A percentile compares a stretch with the other conserved stretches of the same genome.
These are phyloP conservation scores for Penicillium digitatum DNA, from an alignment of 2,329 filamentous ascomycete genomes.

Conservation along the genomic window DNA sequence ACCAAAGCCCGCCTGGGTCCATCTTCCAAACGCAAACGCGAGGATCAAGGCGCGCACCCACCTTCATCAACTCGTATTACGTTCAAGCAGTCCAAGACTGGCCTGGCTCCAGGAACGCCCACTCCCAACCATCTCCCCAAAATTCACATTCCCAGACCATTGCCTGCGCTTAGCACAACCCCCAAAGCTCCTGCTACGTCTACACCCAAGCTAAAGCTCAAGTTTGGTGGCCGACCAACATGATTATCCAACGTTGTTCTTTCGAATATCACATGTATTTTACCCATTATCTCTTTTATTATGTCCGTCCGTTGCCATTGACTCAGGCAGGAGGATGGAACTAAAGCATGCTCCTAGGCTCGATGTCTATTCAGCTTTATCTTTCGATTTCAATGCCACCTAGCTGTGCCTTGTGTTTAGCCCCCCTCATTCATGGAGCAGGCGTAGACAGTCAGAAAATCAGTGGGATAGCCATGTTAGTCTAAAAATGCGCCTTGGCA, in stretches of 20 bases:
- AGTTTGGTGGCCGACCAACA: conserved; percentile 35
- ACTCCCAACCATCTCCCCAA: conserved; percentile 29
- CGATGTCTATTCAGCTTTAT: conserved; percentile 9
- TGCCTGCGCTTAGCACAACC: conserved; percentile 28
- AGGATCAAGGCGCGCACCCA: conserved; percentile 32
- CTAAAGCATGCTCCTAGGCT: conserved; percentile 15
- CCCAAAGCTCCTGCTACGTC: conserved; percentile 27
- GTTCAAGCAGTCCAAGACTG: conserved; percentile 41
- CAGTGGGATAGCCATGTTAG: neutral
- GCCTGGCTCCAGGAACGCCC: conserved; percentile 22
- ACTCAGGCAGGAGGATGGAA: neutral
- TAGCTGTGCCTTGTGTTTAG: conserved; percentile 1
- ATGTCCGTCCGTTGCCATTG: conserved; percentile 7
- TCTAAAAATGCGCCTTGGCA: conserved; percentile 3
- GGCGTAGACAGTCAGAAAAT: neutral
- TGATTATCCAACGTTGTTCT: conserved; percentile 16
- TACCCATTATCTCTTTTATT: conserved; percentile 12
- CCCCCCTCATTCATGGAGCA: neutral
- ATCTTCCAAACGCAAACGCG: conserved; percentile 39
- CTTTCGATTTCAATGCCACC: conserved; percentile 9
- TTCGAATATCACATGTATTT: conserved; percentile 17
- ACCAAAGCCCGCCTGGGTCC: conserved; percentile 36
- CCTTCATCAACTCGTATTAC: conserved; percentile 39
- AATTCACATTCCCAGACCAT: conserved; percentile 33
- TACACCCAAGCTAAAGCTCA: conserved; percentile 43